Base-by-base conservation (phyloP, 208 protist species). In the Trypanosoma congolense region DNA sequence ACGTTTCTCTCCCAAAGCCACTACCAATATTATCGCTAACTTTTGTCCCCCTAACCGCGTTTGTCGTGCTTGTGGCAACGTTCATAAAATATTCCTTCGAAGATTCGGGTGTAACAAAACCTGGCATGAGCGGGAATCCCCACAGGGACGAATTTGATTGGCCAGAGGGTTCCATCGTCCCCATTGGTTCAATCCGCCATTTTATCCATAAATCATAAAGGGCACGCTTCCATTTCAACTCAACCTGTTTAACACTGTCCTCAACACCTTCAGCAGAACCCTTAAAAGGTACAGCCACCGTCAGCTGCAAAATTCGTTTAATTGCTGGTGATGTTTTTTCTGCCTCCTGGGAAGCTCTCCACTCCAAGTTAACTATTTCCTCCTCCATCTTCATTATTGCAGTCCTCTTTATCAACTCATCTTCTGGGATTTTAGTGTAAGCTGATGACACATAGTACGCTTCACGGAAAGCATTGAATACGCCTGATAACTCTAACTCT, bases 61-160 rank as follows among this genome's bases (percentile, higher is more conserved):
- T 33, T 45, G 44, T 44, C 29, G 48, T 25, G 40, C 65, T 63
- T 18, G 47, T 25, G 1, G 62, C 51, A 3, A 65, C 61, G 22
- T 63, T 62, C 55, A 88, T 49, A 45, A 92, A 92, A 60, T 92
- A 92, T 57, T 92, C 78, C 31, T 74, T 74, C 41, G 81, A 76
- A 8, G 62, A 68, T 35, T 67, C 70, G 52, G 70, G 65, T 28
- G 84, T 59, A 64, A 83, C 86, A 16, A 75, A 76, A 1, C 80
- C 80, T 18, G 72, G 54, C 19, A 89, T 54, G 25, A 92, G 56
- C 9, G 80, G 69, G 44, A 73, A 44, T 25, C 84, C 84, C 84
- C 84, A 92, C 19, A 73, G 45, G 31, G 49, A 52, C n/a, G 26
- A 25, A 33, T 60, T 49, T 33, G 48, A 3, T 36, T 44, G 45